These are phyloP conservation scores for Bruguiera gymnorhiza DNA, from an alignment of 345 rosid genomes.

Conservation along the genomic window DNA sequence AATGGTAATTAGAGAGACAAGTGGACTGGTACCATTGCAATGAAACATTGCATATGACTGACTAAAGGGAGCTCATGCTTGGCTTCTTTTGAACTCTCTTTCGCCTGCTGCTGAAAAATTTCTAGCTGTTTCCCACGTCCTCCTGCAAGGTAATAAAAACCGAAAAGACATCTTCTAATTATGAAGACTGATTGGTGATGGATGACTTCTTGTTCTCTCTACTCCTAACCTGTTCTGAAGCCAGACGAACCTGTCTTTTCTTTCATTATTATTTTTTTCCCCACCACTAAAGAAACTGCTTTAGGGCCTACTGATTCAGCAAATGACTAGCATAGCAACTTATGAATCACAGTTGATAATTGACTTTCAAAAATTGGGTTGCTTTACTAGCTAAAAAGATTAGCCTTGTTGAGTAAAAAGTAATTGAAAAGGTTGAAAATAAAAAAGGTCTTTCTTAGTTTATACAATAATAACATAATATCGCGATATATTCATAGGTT, in stretches of 20 bases:
- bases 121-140: conserved; percentile 12
- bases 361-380: too few species aligned
- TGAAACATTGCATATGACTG: background rate
- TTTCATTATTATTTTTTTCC: background rate
- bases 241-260: conserved; percentile 12
- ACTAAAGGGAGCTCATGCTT: conserved; percentile 4
- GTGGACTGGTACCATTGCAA: conserved; percentile 14
- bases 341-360: too few species aligned
- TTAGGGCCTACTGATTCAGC: too few species aligned
- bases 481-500: too few species aligned
- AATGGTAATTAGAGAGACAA: conserved; percentile 14
- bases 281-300: too few species aligned
- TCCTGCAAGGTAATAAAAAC: background rate
- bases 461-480: too few species aligned
- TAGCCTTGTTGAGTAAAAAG: too few species aligned
- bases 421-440: too few species aligned
- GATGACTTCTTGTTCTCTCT: background rate
- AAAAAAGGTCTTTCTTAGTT: too few species aligned
- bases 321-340: too few species aligned
- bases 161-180: conserved; percentile 1
- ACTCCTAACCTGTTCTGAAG: background rate
- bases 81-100: background rate
- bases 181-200: background rate
- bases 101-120: background rate
- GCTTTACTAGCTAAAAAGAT: too few species aligned